Percentiles rank a stretch among this genome's conserved stretches.
phyloP scores from a whole-genome alignment of 805 yeast genomes.

The Candida suzukii region DNA sequence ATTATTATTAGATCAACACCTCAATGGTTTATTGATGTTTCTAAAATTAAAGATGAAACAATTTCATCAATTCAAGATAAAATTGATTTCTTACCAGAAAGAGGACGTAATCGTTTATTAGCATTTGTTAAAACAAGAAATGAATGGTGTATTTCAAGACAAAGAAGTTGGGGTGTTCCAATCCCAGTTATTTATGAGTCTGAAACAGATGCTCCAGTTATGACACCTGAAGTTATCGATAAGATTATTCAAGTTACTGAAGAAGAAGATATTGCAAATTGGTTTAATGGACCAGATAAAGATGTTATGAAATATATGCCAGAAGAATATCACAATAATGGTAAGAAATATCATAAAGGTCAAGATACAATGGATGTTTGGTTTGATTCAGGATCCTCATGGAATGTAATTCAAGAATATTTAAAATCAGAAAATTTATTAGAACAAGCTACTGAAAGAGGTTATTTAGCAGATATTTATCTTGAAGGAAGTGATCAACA shows the following conservation, averaged over 20 bases:
- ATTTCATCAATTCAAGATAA: constrained; percentile 41
- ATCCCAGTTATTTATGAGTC: constrained; percentile 74
- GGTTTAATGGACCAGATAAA: constrained; percentile 51
- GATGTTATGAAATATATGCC: constrained; percentile 69
- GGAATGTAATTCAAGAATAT: constrained; percentile 54
- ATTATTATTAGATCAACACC: constrained; percentile 93
- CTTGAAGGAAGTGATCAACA: constrained; percentile 98
- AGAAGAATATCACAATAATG: constrained; percentile 31
- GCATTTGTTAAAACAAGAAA: constrained; percentile 72
- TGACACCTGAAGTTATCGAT: constrained; percentile 48
- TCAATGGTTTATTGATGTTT: constrained; percentile 93
- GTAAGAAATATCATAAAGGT: constrained; percentile 50
- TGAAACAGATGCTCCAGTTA: constrained; percentile 55
- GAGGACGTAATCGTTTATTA: constrained; percentile 62
- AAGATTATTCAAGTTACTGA: constrained; percentile 52
- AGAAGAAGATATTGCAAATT: constrained; percentile 60
- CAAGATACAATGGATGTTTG: constrained; percentile 97
- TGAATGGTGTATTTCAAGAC: constrained; percentile 98
- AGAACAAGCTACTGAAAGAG: constrained; percentile 26
- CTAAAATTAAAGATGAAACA: constrained; percentile 59
- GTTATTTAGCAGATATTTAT: constrained; percentile 68
- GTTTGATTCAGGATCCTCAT: constrained; percentile 96
- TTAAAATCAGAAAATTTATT: constrained; percentile 26
- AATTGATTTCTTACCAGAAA: constrained; percentile 68
- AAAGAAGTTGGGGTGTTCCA: constrained; percentile 97